Evolutionary conservation across 352 stramenopile genomes (phyloP).

Genomic region (Pythium volutum): DNA sequence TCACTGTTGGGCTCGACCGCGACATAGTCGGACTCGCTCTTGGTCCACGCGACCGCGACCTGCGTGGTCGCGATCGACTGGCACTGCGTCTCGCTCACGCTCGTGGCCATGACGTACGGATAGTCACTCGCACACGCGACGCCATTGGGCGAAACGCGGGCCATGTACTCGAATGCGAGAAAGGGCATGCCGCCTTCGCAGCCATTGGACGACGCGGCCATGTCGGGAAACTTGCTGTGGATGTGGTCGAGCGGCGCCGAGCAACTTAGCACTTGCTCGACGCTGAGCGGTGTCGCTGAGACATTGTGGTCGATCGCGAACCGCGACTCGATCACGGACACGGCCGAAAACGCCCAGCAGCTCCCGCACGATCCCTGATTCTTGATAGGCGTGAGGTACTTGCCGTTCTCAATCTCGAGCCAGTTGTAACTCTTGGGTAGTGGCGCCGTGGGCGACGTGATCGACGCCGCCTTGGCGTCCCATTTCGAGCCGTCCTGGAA

Average conservation of each 20-base stretch:
- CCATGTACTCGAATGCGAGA: slow-evolving; percentile 88
- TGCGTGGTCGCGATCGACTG: slow-evolving; percentile 23
- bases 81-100: slow-evolving; percentile 43
- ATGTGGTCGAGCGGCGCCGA: slow-evolving; percentile 70
- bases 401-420: slow-evolving; percentile 62
- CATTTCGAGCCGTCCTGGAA: slow-evolving; percentile 24
- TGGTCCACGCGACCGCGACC: slow-evolving; percentile 51
- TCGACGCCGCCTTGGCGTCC: slow-evolving; percentile 19
- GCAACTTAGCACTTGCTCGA: slow-evolving; percentile 84
- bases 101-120: slow-evolving; percentile 81
- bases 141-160: slow-evolving; percentile 50
- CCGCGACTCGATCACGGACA: slow-evolving; percentile 69
- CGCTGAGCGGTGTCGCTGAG: slow-evolving; percentile 60
- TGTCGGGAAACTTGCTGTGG: slow-evolving; percentile 63
- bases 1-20: slow-evolving; percentile 49
- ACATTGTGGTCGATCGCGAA: slow-evolving; percentile 79
- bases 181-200: slow-evolving; percentile 89
- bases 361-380: slow-evolving; percentile 92
- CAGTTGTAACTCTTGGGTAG: slow-evolving; percentile 53
- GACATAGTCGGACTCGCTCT: slow-evolving; percentile 49
- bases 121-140: slow-evolving; percentile 64
- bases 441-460: slow-evolving; percentile 28
- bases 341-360: slow-evolving; percentile 92
- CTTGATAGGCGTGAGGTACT: slow-evolving; percentile 90
- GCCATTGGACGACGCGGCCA: slow-evolving; percentile 75